Evolutionary conservation across 2,329 filamentous ascomycete species (phyloP), one percentile per base, ranked within the genome.

Genomic region (Nigrospora oryzae): DNA sequence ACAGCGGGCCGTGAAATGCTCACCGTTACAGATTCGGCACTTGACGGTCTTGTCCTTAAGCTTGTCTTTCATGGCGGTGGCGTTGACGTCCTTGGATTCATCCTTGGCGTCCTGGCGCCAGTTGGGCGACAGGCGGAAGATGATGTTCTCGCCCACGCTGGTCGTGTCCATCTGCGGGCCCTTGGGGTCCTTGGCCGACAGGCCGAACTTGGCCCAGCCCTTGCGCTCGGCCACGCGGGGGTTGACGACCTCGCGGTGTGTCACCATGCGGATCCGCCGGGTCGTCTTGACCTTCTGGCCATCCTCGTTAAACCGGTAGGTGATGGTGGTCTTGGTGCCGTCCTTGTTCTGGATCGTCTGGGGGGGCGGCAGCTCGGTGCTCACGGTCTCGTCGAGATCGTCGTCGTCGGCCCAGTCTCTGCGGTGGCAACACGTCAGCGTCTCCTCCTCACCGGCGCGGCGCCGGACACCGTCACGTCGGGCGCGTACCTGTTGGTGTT

Each of bases 21-120:
- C 93, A 64, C 91, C 93, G 65, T 84, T 87, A 74, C 93, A 98
- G 65, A 98, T 97, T 78, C 93, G 86, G 71, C 93, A 98, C 80
- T 97, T 97, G 77, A 98, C 94, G 75, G 96, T 94, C 81, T 96
- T 95, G 74, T 96, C 90, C 81, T 93, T 95, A 62, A 97, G 77
- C 73, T 87, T 84, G 63, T 84, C 80, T 72, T 86, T 86, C 71
- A 85, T 79, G 59, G 75, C 76, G 69, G 85, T 81, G 59, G 84
- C 82, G 67, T 87, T 85, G 61, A 77, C 70, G 59, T 83, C 81
- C 63, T 81, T 79, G 70, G 81, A 78, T 71, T 91, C 86, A 64
- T 86, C 86, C 70, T 88, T 87, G 64, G 85, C 84, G 55, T 87
- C 87, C 62, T 86, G 83, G 74, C 90, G 91, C 90, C 89, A 98